A percentile compares a stretch with the other conserved stretches of the same genome.
Conservation (phyloP, 768 basidiomycete genomes). For the Pholiota conissans region DNA sequence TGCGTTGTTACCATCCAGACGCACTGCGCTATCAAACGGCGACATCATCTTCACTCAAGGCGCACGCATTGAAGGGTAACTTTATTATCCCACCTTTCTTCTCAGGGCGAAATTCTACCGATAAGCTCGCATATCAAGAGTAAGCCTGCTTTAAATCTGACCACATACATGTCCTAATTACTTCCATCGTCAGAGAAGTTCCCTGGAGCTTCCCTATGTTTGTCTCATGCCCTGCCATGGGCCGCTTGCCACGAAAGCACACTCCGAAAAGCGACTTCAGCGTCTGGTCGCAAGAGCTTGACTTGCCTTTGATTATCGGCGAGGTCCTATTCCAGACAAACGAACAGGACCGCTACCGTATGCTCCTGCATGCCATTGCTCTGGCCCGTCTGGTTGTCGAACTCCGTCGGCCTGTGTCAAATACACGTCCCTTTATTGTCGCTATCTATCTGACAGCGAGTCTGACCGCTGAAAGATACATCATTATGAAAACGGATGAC, state of each 20-base stretch:
- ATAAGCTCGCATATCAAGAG: too few species aligned
- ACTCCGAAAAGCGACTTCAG: background rate
- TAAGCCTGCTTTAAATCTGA: too few species aligned
- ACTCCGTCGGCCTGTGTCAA: background rate
- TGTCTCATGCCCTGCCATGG: background rate
- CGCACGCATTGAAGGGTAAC: too few species aligned
- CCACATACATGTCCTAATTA: too few species aligned
- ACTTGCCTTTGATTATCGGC: background rate
- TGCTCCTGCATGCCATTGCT: background rate
- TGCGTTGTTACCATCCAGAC: too few species aligned
- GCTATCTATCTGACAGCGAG: background rate
- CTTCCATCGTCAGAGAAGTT: too few species aligned
- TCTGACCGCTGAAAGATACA: background rate
- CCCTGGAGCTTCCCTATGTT: background rate
- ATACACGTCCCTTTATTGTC: background rate
- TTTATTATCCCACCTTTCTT: too few species aligned
- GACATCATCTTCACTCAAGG: too few species aligned
- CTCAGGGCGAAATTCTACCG: too few species aligned
- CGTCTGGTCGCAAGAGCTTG: background rate
- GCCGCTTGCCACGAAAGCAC: background rate
- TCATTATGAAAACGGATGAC: background rate
- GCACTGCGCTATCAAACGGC: too few species aligned
- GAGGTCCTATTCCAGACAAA: background rate
- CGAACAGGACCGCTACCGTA: background rate
- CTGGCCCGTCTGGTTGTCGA: background rate